Evolutionary conservation across 2,329 filamentous ascomycete genomes (phyloP).

Genomic region (Tolypocladium endophyticum): DNA sequence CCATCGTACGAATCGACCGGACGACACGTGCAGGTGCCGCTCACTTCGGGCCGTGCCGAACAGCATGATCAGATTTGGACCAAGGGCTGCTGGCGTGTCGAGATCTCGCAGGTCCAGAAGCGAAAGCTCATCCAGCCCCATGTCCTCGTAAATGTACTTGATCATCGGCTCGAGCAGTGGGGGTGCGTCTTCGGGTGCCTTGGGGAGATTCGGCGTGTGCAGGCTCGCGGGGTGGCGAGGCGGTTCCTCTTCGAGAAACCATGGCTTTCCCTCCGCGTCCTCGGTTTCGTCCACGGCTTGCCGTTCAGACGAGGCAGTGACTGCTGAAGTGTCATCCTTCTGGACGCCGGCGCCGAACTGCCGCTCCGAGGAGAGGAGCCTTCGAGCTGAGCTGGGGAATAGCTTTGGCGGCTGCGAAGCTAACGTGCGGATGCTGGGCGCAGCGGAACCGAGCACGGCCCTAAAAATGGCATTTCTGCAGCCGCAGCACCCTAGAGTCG

Average conservation of each 20-base stretch:
- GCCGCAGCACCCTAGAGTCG: conserved; percentile 18
- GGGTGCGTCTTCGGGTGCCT: conserved; percentile 58
- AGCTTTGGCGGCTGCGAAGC: conserved; percentile 9
- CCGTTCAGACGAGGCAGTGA: conserved; percentile 8
- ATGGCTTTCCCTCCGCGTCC: conserved; percentile 44
- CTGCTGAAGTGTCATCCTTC: conserved; percentile 4
- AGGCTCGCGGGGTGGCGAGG: conserved; percentile 39
- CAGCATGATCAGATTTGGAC: conserved; percentile 83
- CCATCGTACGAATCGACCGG: conserved; percentile 83
- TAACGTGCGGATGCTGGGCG: conserved; percentile 12
- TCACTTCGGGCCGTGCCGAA: conserved; percentile 86
- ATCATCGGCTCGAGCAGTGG: conserved; percentile 61
- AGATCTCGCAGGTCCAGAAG: conserved; percentile 76
- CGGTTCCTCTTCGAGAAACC: conserved; percentile 75
- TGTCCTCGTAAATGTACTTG: conserved; percentile 68
- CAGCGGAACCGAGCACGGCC: conserved; percentile 14
- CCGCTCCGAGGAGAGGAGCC: conserved; percentile 11
- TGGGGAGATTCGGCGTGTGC: conserved; percentile 37
- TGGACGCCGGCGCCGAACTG: background rate
- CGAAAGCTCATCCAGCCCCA: conserved; percentile 73
- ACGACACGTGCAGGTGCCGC: conserved; percentile 84
- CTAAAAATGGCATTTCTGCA: conserved; percentile 19
- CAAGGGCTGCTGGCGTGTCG: conserved; percentile 78
- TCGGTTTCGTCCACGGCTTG: conserved; percentile 11
- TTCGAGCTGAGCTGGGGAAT: conserved; percentile 9